Percentiles rank a stretch among this genome's conserved stretches.
These are phyloP conservation scores for Begonia fuchsioides DNA, from an alignment of 306 rosid species.

Conservation along the genomic window DNA sequence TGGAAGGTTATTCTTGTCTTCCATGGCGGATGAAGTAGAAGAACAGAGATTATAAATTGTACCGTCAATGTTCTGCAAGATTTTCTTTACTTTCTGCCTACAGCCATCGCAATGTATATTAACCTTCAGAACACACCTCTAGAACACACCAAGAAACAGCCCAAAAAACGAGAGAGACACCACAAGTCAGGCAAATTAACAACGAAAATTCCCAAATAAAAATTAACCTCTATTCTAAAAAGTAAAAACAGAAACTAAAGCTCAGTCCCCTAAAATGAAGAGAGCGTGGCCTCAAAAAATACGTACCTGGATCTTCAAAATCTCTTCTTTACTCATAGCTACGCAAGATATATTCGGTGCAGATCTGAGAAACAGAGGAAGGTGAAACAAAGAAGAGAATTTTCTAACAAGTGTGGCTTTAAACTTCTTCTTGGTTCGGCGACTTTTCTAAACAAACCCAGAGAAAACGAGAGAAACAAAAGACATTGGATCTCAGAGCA, in stretches of 20 bases:
- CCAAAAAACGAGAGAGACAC: slow-evolving; percentile 13
- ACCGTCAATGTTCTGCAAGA: slow-evolving; percentile 90
- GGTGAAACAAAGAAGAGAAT: slow-evolving; percentile 9
- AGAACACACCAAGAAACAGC: slow-evolving; percentile 33
- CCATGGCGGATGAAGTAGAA: not conserved
- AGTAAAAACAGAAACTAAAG: too few relatives aligned
- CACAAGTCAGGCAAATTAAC: not conserved
- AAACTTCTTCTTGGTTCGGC: slow-evolving; percentile 6
- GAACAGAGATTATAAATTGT: not conserved
- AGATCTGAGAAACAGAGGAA: slow-evolving; percentile 32
- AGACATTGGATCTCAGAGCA: slow-evolving; percentile 21
- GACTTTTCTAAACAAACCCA: slow-evolving; percentile 17
- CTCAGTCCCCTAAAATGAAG: too few relatives aligned
- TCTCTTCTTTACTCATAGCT: slow-evolving; percentile 77
- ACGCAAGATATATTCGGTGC: not conserved
- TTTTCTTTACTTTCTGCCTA: slow-evolving; percentile 87
- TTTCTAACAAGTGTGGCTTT: slow-evolving; percentile 4
- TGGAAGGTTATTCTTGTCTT: too few relatives aligned
- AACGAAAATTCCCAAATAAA: not conserved
- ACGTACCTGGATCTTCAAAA: slow-evolving; percentile 84
- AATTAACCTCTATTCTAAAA: slow-evolving; percentile 2
- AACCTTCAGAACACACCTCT: slow-evolving; percentile 93
- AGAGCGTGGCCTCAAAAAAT: slow-evolving; percentile 6
- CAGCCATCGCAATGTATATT: slow-evolving; percentile 98
- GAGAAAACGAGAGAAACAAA: slow-evolving; percentile 12